phyloP scores from a whole-genome alignment of 2,329 filamentous ascomycete genomes.

The Neonectria ditissima region DNA sequence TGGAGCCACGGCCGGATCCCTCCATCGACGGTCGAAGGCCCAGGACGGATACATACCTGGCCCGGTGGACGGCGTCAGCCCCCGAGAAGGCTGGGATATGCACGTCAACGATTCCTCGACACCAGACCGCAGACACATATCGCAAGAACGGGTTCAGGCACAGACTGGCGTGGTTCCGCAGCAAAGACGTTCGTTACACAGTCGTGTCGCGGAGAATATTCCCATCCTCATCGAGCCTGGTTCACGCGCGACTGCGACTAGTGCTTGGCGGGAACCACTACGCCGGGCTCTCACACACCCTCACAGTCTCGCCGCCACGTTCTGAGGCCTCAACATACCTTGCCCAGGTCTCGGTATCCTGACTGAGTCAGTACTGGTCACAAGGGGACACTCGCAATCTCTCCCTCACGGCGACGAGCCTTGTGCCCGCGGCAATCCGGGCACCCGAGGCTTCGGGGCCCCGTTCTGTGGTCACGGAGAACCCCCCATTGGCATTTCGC shows the following conservation, averaged over 20 bases:
- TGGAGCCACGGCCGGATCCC: conserved; percentile 35
- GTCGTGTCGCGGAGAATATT: conserved; percentile 47
- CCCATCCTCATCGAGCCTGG: conserved; percentile 45
- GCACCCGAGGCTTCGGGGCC: conserved; percentile 37
- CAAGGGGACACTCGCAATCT: conserved; percentile 45
- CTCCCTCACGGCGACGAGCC: conserved; percentile 33
- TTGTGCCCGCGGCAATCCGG: conserved; percentile 43
- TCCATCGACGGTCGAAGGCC: conserved; percentile 24
- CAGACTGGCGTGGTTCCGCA: conserved; percentile 44
- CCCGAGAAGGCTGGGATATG: conserved; percentile 38
- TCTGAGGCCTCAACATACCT: conserved; percentile 42
- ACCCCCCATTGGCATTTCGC: conserved; percentile 39
- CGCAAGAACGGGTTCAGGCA: conserved; percentile 37
- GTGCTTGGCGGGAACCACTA: conserved; percentile 47
- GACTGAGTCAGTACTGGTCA: conserved; percentile 46
- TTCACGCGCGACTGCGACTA: conserved; percentile 48
- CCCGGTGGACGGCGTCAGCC: conserved; percentile 39
- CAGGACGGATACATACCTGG: conserved; percentile 33
- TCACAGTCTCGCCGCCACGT: conserved; percentile 46
- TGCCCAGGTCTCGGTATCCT: conserved; percentile 38
- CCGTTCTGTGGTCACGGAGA: conserved; percentile 41
- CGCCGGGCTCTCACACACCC: conserved; percentile 46
- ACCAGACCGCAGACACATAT: conserved; percentile 41
- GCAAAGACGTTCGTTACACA: conserved; percentile 45
- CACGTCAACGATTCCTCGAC: conserved; percentile 42